Conservation (phyloP, 192 early-diverging fungal species). For the Spizellomyces punctatus region DNA sequence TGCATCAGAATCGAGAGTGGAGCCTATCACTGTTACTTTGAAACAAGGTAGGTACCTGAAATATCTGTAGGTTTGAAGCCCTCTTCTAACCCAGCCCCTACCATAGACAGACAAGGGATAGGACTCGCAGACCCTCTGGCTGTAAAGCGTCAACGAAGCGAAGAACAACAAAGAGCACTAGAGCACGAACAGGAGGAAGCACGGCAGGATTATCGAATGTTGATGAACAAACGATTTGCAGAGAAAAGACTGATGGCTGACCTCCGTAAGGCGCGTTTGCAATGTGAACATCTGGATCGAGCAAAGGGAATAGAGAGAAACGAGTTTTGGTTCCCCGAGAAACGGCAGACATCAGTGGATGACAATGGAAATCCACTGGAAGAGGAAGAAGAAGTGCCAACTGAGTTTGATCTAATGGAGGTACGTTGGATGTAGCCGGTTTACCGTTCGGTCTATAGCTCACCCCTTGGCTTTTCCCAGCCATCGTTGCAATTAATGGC, state of each 20-base stretch:
- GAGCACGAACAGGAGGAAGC: slow-evolving; percentile 2
- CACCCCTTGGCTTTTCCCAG: slow-evolving; percentile 22
- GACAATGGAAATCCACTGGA: neutral
- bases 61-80: neutral
- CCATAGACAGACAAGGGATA: slow-evolving; percentile 4
- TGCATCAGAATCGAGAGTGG: slow-evolving; percentile 2
- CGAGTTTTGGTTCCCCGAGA: slow-evolving; percentile 32
- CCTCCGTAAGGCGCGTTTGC: slow-evolving; percentile 20
- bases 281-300: slow-evolving; percentile 32
- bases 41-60: neutral
- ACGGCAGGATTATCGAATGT: slow-evolving; percentile 17
- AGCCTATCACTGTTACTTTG: slow-evolving; percentile 21
- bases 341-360: slow-evolving; percentile 11
- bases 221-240: slow-evolving; percentile 12
- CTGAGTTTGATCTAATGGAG: slow-evolving; percentile 34
- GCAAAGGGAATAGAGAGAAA: slow-evolving; percentile 17
- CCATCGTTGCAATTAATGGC: slow-evolving; percentile 49
- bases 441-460: no score
- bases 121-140: slow-evolving; percentile 11
- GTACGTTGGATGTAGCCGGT: neutral
- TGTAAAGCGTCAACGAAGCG: neutral
- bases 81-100: neutral
- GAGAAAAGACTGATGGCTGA: slow-evolving; percentile 3
- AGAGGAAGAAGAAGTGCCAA: slow-evolving; percentile 5
- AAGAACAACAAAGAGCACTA: slow-evolving; percentile 2